Base-by-base conservation (phyloP, 257 asterid genomes). In the Ilex asprella region DNA sequence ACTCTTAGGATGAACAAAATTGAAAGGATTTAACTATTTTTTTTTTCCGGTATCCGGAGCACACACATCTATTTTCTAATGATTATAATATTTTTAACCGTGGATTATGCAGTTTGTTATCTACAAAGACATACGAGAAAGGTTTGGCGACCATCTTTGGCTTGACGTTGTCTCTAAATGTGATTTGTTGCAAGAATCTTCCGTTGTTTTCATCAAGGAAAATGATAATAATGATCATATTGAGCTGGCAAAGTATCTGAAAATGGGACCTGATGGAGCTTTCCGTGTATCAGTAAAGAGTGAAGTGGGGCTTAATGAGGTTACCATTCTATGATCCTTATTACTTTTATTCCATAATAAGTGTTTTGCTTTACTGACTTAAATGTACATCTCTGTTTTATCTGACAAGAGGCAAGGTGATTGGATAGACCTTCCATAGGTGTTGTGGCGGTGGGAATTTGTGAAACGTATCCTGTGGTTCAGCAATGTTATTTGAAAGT, bases 131-230 rank as follows among this genome's bases (percentile, higher is more conserved):
- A 83, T 92, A 62, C 85, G 77, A 74, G 89, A 83, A 82, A 87
- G 99, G 73, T 92, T 86, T 65, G 70, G 78, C 2, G 72, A 82
- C 73, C 97, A 89, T 81, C 88, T 92, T 61, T 92, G 99, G 99
- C 82, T 92, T 64, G 96, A 92, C 69, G 95, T 85, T 44, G 91
- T 92, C 73, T 92, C 99, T 30, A 92, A 92, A 75, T 80, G 85
- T 73, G 99, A 92, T 71, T 76, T 92, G 68, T 73, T 92, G 65
- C 79, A 68, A 66, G 86, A 80, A 66, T 70, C 89, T 61, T 95
- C 99, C 1, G 86, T 75, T 53, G 43, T 84, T 68, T 89, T 81
- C 74, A 66, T 75, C 65, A 89, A 91, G 1, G 97, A 92, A 69
- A 93, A 85, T 75, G 74, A 75, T 59, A 72, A 64, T 47, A 59